Base-by-base conservation (phyloP, 2,329 filamentous ascomycete genomes). In the Colletotrichum liriopes region DNA sequence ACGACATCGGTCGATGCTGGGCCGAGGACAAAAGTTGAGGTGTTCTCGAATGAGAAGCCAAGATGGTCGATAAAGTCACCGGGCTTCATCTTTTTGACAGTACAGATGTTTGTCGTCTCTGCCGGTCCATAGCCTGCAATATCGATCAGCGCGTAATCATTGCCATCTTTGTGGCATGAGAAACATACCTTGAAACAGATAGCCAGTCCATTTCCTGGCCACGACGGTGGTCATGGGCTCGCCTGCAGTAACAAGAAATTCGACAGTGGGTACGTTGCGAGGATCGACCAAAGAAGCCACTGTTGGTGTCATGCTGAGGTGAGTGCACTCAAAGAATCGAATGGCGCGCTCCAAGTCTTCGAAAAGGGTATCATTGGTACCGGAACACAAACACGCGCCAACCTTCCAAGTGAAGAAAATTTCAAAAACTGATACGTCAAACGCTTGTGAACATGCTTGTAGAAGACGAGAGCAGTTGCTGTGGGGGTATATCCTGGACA, bases 351-450 rank as follows among this genome's bases (percentile, higher is more conserved):
- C 93, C 11, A 97, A 84, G 76, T 97, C 91, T 49, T 86, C 86
- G 76, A 96, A 94, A 0, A 97, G 82, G 1, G 90, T 87, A 76
- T 96, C 93, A 75, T 95, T 95, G 0, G 86, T 88, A 0, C 91
- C 92, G 2, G 93, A 90, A 78, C 93, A 97, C 16, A 98, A 85
- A 72, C 92, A 93, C 85, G 96, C 94, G 5, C 94, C 94, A 43
- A 87, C 87, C 58, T 89, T 88, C 93, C 94, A 97, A 0, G 94
- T 86, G 76, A 94, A 97, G 79, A 97, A 96, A 18, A 97, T 95
- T 77, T 97, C 95, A 78, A 97, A 97, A 0, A 97, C 93, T 0
- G 94, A 97, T 2, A 97, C 91, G 77, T 97, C 94, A 78, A 97
- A 97, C 0, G 92, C 93, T 77, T 95, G 93, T 0, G 94, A 96